Percentiles rank a stretch among this genome's conserved stretches.
These are phyloP conservation scores for Cladosporium oxysporum DNA, from an alignment of 2,329 filamentous ascomycete species.

Conservation along the genomic window DNA sequence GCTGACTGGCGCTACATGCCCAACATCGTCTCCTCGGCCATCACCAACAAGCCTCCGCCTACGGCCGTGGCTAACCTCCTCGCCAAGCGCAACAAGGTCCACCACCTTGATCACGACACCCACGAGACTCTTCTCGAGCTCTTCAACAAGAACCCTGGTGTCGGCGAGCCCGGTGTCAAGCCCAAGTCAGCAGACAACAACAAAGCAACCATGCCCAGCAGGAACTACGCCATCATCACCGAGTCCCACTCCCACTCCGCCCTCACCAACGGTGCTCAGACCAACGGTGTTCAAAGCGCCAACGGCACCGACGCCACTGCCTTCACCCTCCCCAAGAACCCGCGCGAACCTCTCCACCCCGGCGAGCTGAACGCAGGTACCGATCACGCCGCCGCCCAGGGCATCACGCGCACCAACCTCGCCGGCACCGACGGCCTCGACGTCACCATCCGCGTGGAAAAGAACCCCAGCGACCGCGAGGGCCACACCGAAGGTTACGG, in stretches of 20 bases:
- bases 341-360: slow-evolving; percentile 67
- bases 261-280: slow-evolving; percentile 24
- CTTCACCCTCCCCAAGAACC: slow-evolving; percentile 53
- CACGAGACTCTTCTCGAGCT: slow-evolving; percentile 65
- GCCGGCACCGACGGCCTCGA: slow-evolving; percentile 49
- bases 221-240: slow-evolving; percentile 65
- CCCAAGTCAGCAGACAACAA: slow-evolving; percentile 72
- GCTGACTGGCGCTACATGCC: slow-evolving; percentile 64
- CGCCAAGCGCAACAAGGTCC: slow-evolving; percentile 64
- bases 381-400: slow-evolving; percentile 65
- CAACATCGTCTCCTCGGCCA: slow-evolving; percentile 65
- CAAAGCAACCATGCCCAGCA: slow-evolving; percentile 77
- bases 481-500: slow-evolving; percentile 54
- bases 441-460: slow-evolving; percentile 52
- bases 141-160: slow-evolving; percentile 61
- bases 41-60: slow-evolving; percentile 68
- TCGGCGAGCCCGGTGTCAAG: slow-evolving; percentile 44
- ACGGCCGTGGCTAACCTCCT: slow-evolving; percentile 66
- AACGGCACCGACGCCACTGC: slow-evolving; percentile 39
- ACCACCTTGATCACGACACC: slow-evolving; percentile 62
- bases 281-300: slow-evolving; percentile 23
- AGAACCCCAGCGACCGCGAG: slow-evolving; percentile 45
- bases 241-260: slow-evolving; percentile 46
- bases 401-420: slow-evolving; percentile 44
- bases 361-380: slow-evolving; percentile 82